phyloP scores from a whole-genome alignment of 306 rosid genomes.

The Begonia fuchsioides region DNA sequence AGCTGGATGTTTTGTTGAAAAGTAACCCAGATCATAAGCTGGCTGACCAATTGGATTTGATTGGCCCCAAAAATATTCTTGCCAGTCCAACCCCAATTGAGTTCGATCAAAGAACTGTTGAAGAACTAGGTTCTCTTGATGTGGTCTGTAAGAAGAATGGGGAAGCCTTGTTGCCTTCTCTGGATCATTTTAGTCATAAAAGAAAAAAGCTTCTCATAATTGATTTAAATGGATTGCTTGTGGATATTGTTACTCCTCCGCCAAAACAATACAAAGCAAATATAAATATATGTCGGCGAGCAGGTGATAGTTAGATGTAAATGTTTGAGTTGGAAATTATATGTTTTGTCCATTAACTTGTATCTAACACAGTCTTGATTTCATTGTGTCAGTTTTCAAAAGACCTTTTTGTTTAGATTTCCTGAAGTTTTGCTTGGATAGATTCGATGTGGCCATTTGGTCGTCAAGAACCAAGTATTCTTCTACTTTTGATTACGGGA shows the following conservation, averaged over 20 bases:
- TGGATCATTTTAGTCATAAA: slow-evolving; percentile 7
- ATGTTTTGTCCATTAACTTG: not conserved
- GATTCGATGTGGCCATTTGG: slow-evolving; percentile 83
- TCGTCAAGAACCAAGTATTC: slow-evolving; percentile 66
- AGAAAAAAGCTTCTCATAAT: slow-evolving; percentile 74
- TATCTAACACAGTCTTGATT: slow-evolving; percentile 13
- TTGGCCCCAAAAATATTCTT: slow-evolving; percentile 7
- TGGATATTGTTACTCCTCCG: slow-evolving; percentile 43
- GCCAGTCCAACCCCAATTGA: slow-evolving; percentile 10
- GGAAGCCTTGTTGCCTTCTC: slow-evolving; percentile 17
- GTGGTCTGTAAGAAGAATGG: slow-evolving; percentile 10
- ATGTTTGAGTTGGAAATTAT: not conserved
- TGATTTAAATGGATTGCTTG: slow-evolving; percentile 76
- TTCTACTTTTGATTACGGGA: slow-evolving; percentile 11
- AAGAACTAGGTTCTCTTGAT: slow-evolving; percentile 6
- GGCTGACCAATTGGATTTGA: slow-evolving; percentile 11
- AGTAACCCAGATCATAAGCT: slow-evolving; percentile 7
- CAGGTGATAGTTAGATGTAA: slow-evolving; percentile 29
- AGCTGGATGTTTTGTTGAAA: not conserved
- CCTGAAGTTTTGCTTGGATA: slow-evolving; percentile 72
- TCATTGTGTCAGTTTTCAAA: slow-evolving; percentile 53
- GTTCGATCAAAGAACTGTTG: slow-evolving; percentile 7
- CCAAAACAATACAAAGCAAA: slow-evolving; percentile 43
- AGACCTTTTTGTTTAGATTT: slow-evolving; percentile 71
- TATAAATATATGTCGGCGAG: slow-evolving; percentile 25